These are phyloP conservation scores for Wickerhamiella siamensis DNA, from an alignment of 805 yeast genomes.

Conservation along the genomic window DNA sequence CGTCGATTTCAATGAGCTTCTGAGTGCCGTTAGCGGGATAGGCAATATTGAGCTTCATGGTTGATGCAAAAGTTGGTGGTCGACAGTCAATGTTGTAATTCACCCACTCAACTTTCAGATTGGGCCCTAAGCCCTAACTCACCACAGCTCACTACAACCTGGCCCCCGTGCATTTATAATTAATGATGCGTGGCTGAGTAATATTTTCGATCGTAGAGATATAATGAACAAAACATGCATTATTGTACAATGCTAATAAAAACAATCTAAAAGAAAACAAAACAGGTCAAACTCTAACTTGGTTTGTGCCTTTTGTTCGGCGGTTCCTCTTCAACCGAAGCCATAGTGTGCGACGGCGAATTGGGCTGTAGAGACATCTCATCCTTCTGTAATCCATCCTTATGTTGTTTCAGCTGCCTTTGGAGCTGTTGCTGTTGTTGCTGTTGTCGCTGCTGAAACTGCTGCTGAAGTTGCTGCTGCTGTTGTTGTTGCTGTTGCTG, in stretches of 20 bases:
- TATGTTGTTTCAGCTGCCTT: slow-evolving; percentile 6
- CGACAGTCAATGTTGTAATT: slow-evolving; percentile 1
- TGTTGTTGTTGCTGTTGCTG: slow-evolving; percentile 5
- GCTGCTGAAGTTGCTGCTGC: slow-evolving; percentile 4
- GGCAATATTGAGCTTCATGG: slow-evolving; percentile 86
- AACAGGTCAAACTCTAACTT: too few relatives aligned
- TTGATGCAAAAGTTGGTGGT: slow-evolving; percentile 1
- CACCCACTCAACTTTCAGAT: neutral
- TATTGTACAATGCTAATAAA: neutral
- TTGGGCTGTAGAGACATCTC: neutral
- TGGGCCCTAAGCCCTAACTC: slow-evolving; percentile 3
- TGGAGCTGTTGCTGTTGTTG: slow-evolving; percentile 5
- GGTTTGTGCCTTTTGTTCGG: neutral
- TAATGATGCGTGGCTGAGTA: too few relatives aligned
- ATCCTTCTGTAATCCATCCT: too few relatives aligned
- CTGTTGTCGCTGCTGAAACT: slow-evolving; percentile 5
- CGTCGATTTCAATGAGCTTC: slow-evolving; percentile 94
- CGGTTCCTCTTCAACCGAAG: neutral
- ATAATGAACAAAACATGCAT: neutral
- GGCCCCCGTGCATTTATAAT: too few relatives aligned
- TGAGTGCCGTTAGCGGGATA: slow-evolving; percentile 99
- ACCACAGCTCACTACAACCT: slow-evolving; percentile 2
- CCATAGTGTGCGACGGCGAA: neutral
- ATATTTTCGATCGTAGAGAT: neutral
- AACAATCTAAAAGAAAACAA: too few relatives aligned